Percentiles rank a stretch among this genome's conserved stretches.
Evolutionary conservation across 495 filamentous ascomycete genomes (phyloP).

Genomic region (Bryoglossum gracile): DNA sequence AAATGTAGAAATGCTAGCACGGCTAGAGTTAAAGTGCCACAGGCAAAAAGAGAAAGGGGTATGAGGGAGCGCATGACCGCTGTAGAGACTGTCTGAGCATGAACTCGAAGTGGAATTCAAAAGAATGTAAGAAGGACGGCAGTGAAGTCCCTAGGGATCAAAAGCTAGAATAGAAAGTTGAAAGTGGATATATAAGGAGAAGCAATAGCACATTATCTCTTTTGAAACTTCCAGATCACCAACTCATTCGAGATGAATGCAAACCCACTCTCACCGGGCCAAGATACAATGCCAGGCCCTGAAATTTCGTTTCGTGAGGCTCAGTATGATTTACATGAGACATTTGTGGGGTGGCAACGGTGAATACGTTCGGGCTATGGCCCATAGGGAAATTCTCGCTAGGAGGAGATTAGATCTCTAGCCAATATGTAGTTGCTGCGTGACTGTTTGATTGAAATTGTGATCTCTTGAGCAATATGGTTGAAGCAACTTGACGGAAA

Average conservation of each 20-base stretch:
- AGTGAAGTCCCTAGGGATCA: not conserved
- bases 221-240: not conserved
- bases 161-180: not conserved
- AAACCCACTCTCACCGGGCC: too few species aligned
- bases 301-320: not conserved
- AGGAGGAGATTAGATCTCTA: not conserved
- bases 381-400: too few species aligned
- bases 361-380: too few species aligned
- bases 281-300: not conserved
- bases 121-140: conserved; percentile 4
- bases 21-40: conserved; percentile 1
- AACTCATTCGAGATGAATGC: not conserved
- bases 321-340: not conserved
- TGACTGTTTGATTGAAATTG: not conserved
- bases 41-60: conserved; percentile 10
- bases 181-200: not conserved
- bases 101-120: conserved; percentile 2
- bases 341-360: not conserved
- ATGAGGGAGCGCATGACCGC: conserved; percentile 10
- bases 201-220: not conserved
- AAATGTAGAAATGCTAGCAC: conserved; percentile 9
- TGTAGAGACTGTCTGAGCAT: conserved; percentile 8
- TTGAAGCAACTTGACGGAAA: conserved; percentile 2
- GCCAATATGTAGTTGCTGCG: too few species aligned
- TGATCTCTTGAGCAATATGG: not conserved